Evolutionary conservation across 257 asterid genomes (phyloP), one percentile per base, ranked within the genome.

Genomic region (Solanum sparsipilum): DNA sequence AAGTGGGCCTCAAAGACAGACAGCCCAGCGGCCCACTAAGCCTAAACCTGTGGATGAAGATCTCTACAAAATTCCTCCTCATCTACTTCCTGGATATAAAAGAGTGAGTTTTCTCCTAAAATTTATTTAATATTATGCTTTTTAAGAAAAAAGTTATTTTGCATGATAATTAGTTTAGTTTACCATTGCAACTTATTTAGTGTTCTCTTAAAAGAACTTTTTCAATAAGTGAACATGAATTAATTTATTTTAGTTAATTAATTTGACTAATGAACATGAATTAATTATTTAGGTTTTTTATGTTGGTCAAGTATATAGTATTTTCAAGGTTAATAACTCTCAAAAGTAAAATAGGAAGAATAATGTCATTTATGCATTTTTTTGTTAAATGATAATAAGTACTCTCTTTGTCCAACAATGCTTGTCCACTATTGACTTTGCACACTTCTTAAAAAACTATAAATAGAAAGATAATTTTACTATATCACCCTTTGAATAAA

Each of bases 21-120:
- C 91, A 46, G 34, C 90, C 76, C 87, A 38, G 21, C 32, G 82
- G 2, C 34, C 71, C 31, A 70, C 78, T 41, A 58, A 87, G 39
- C 91, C 87, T n/a, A 96, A 96, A 70, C 98, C 99, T 5, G 96
- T 95, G 1, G 99, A 96, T 86, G 99, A 96, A 92, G 98, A 96
- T 91, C 98, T 96, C 35, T 96, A 96, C 96, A 91, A 95, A 92
- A 93, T 95, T 84, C 93, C 98, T 41, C 93, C 98, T 2, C 95
- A 93, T 86, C 94, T 95, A 27, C 94, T 94, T 7, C 90, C 90
- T 8, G 91, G 83, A 16, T 91, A 97, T 58, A 95, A 94, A 65
- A 67, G 95, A 56, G 99, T 97, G 41, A 79, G 81, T 41, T 29
- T 27, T 25, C 81, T 10, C 13, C 70, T 21, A 60, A 63, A 63